These are phyloP conservation scores for Penicillium crustosum DNA, from an alignment of 2,329 filamentous ascomycete genomes.

Conservation along the genomic window DNA sequence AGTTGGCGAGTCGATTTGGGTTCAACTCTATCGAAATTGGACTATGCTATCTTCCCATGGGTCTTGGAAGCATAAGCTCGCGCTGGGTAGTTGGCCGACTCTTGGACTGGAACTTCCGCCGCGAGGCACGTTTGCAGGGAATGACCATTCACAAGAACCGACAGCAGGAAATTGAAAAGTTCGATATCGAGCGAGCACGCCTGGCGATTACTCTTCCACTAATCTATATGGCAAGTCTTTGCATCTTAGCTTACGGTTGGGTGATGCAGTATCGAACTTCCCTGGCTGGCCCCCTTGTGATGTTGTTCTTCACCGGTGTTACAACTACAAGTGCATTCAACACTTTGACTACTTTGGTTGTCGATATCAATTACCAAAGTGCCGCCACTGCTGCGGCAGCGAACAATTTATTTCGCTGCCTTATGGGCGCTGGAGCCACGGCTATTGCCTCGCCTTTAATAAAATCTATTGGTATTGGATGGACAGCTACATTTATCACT, in stretches of 20 bases:
- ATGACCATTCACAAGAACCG: conserved; percentile 45
- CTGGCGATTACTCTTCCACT: conserved; percentile 36
- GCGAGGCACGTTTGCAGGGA: conserved; percentile 54
- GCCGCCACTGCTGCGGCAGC: conserved; percentile 25
- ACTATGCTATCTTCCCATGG: conserved; percentile 25
- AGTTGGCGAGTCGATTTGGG: conserved; percentile 32
- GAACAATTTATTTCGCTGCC: conserved; percentile 25
- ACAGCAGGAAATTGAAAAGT: conserved; percentile 52
- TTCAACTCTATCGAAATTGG: conserved; percentile 28
- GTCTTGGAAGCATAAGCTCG: conserved; percentile 30
- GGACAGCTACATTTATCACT: conserved; percentile 26
- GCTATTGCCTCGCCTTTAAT: conserved; percentile 24
- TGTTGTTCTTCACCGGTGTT: conserved; percentile 37
- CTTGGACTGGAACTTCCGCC: conserved; percentile 71
- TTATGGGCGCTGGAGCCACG: conserved; percentile 26
- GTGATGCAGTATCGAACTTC: conserved; percentile 34
- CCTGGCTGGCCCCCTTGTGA: conserved; percentile 35
- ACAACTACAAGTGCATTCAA: conserved; percentile 38
- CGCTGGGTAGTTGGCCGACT: conserved; percentile 32
- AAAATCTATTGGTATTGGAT: conserved; percentile 26
- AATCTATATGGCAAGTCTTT: conserved; percentile 25
- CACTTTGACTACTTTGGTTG: conserved; percentile 46
- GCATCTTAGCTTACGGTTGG: conserved; percentile 42
- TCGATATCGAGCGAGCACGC: conserved; percentile 50
- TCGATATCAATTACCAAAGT: conserved; percentile 37